A percentile compares a stretch with the other conserved stretches of the same genome.
Evolutionary conservation across 2,329 filamentous ascomycete genomes (phyloP).

Genomic region (Calonectria pauciramosa): DNA sequence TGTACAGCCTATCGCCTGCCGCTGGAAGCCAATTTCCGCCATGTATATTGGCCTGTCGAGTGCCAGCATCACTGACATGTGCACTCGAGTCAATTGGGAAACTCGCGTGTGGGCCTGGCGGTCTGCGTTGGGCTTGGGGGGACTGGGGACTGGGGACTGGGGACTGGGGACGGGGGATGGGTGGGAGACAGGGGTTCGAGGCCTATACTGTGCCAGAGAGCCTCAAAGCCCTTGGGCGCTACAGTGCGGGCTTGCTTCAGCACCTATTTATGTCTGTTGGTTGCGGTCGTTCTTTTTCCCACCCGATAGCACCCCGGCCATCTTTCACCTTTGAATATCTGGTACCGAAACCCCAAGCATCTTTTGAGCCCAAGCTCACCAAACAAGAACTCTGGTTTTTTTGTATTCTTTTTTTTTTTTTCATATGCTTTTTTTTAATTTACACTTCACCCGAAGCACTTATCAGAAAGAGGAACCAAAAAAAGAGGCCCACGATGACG

Average conservation of each 20-base stretch:
- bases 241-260: not conserved
- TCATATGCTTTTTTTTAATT: not conserved
- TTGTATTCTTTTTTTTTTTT: not conserved
- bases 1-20: not conserved
- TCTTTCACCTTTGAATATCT: not conserved
- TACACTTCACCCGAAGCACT: not conserved
- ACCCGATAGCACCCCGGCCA: not conserved
- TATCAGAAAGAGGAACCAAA: too few relatives aligned
- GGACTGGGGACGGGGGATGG: not conserved
- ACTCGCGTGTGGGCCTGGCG: not conserved
- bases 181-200: not conserved
- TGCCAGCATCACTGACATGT: not conserved
- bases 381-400: not conserved
- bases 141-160: not conserved
- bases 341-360: not conserved
- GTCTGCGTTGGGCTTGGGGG: not conserved
- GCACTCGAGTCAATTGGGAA: constrained; percentile 1
- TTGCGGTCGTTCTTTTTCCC: not conserved
- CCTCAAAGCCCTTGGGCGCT: constrained; percentile 2
- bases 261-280: not conserved
- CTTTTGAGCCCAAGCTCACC: not conserved
- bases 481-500: not conserved
- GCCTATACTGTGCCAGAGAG: not conserved
- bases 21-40: not conserved
- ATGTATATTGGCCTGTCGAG: not conserved